Conservation (phyloP, 2,329 filamentous ascomycete species). For the Proliferodiscus dingleyae region DNA sequence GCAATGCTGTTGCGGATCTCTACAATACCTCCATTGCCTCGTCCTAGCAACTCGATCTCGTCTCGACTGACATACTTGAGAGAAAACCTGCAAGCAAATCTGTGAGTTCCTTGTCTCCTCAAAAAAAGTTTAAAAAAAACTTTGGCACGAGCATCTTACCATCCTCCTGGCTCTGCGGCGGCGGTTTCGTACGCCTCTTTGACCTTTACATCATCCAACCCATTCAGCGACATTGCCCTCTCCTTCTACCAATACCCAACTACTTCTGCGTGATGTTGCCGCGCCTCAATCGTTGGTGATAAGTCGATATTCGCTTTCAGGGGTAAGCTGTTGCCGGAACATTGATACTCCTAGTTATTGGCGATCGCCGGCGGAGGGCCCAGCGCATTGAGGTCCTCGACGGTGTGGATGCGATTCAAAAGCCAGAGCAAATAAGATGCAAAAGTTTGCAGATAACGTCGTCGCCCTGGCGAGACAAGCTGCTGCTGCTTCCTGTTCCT, state of each 20-base stretch:
- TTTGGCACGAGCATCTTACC: too few species aligned
- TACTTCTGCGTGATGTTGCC: constrained; percentile 8
- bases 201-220: constrained; percentile 75
- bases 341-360: too few species aligned
- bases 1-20: constrained; percentile 78
- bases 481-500: too few species aligned
- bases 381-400: too few species aligned
- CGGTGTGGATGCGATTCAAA: too few species aligned
- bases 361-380: too few species aligned
- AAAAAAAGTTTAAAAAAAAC: too few species aligned
- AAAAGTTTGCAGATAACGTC: too few species aligned
- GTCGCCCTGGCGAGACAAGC: too few species aligned
- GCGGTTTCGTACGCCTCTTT: constrained; percentile 80
- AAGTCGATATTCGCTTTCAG: constrained; percentile 22
- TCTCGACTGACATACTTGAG: constrained; percentile 88
- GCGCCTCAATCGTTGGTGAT: constrained; percentile 13
- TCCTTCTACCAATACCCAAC: constrained; percentile 9
- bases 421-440: too few species aligned
- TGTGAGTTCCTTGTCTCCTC: constrained; percentile 2
- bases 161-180: constrained; percentile 81
- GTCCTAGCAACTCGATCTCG: constrained; percentile 72
- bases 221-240: constrained; percentile 84
- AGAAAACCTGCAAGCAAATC: constrained; percentile 65
- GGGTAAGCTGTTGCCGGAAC: too few species aligned
- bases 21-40: constrained; percentile 74